Evolutionary conservation across 192 early-diverging fungal species (phyloP).

Genomic region (Phycomyces blakesleeanus): DNA sequence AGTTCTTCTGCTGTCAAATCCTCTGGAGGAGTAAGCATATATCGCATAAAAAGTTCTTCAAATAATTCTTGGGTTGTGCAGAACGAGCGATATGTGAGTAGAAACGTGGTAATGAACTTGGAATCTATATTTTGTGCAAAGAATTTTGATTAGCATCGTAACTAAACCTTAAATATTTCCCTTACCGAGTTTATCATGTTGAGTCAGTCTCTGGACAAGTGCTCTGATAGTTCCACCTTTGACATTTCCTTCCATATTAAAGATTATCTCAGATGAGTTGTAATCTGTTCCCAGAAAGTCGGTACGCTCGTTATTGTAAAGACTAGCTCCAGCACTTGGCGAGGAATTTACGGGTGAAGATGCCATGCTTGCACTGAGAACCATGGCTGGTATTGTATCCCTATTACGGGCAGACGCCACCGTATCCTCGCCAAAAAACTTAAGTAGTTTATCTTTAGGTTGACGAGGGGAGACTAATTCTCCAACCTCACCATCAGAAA

Average conservation of each 20-base stretch:
- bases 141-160: no score
- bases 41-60: slow-evolving; percentile 72
- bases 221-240: slow-evolving; percentile 79
- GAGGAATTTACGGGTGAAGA: slow-evolving; percentile 1
- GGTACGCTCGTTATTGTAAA: slow-evolving; percentile 33
- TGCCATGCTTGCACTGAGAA: slow-evolving; percentile 35
- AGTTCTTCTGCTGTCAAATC: slow-evolving; percentile 65
- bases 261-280: slow-evolving; percentile 56
- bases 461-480: background rate
- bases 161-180: background rate
- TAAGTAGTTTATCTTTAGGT: slow-evolving; percentile 41
- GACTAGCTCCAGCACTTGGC: slow-evolving; percentile 1
- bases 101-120: slow-evolving; percentile 79
- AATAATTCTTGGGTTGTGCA: slow-evolving; percentile 77
- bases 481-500: background rate
- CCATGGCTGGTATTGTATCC: slow-evolving; percentile 10
- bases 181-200: slow-evolving; percentile 64
- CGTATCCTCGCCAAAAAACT: slow-evolving; percentile 60
- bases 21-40: slow-evolving; percentile 63
- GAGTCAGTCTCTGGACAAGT: slow-evolving; percentile 74
- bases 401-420: slow-evolving; percentile 12
- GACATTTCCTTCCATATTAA: slow-evolving; percentile 76
- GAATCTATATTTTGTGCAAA: slow-evolving; percentile 46
- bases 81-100: slow-evolving; percentile 91
- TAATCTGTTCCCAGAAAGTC: slow-evolving; percentile 70